Evolutionary conservation across 1,284 basidiomycete genomes (phyloP), one percentile per base, ranked within the genome.

Genomic region (Cryptococcus maquisensis): DNA sequence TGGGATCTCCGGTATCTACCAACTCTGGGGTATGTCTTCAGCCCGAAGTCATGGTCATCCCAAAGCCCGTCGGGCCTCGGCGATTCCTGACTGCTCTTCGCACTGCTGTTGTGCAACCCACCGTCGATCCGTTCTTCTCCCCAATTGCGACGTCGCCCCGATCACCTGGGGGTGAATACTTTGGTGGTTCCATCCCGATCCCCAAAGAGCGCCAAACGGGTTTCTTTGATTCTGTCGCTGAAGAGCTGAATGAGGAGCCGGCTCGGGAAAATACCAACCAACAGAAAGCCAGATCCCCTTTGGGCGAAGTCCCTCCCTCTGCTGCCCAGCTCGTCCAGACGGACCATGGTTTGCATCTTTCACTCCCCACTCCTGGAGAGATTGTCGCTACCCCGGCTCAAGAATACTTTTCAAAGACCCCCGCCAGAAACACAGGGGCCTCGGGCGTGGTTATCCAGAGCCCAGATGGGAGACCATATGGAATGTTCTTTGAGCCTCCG

Each of bases 1-100:
- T 90, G 45, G 73, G 73, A 74, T 44, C 66, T 9, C 63, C 66
- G 4, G 60, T 51, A 52, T 41, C 60, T 2, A 55, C 54, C 0
- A 47, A 54, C 4, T 54, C 54, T 4, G 56, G 64, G 6, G 61
- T 66, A 1, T 75, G 54, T 59, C 66, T 59, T 21, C 64, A 82
- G 3, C 86, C 92, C 0, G 93, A 97, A 64, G 84, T 95, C 26
- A 88, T 96, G 79, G 90, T 97, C 61, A 86, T 97, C 26, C 93
- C 91, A 4, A 97, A 97, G 75, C 93, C 93, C 5, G 91, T 89
- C 9, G 94, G 94, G 3, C 93, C 93, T 1, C 84, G 93, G 36
- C 84, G 93, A 9, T 86, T 96, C 62, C 77, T 97, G 57, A 93
- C 91, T 5, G 87, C 92, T 10, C 78, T 97, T 16, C 87, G 93